phyloP scores from a whole-genome alignment of 2,329 filamentous ascomycete genomes.

The Talaromyces sp. region DNA sequence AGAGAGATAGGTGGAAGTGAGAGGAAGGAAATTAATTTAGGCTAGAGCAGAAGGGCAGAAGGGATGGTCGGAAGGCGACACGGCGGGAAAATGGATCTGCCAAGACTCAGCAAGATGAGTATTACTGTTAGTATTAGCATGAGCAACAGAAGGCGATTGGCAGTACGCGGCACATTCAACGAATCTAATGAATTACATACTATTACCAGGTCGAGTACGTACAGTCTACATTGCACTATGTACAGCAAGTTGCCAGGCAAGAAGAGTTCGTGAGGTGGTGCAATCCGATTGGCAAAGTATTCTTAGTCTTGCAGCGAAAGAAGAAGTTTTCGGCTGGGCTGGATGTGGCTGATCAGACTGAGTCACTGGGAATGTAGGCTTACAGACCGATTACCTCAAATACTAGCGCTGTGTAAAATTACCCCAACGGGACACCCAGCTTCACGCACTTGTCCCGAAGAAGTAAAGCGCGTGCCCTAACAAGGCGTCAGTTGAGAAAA shows the following conservation, averaged over 20 bases:
- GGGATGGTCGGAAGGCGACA: constrained; percentile 22
- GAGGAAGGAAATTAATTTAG: constrained; percentile 13
- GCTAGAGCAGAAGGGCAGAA: neutral
- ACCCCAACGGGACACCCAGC: neutral
- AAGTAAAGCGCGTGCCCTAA: neutral
- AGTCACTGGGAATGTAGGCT: neutral
- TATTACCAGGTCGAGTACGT: neutral
- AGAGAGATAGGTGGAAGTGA: constrained; percentile 6
- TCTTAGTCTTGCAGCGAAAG: neutral
- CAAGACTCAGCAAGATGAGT: constrained; percentile 8
- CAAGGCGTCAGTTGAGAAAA: neutral
- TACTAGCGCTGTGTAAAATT: constrained; percentile 3
- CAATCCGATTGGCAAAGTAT: neutral
- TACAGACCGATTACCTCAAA: neutral
- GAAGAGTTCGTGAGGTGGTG: neutral
- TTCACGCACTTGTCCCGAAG: neutral
- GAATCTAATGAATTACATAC: neutral
- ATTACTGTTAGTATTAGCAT: neutral
- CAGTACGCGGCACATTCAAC: neutral
- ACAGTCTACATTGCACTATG: neutral
- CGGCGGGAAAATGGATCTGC: constrained; percentile 16
- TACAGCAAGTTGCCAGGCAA: neutral
- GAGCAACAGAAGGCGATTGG: neutral
- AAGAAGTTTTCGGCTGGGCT: constrained; percentile 4
- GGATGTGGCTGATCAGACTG: neutral